Evolutionary conservation across 2,329 filamentous ascomycete species (phyloP).

Genomic region (Teratosphaeriaceae sp.): DNA sequence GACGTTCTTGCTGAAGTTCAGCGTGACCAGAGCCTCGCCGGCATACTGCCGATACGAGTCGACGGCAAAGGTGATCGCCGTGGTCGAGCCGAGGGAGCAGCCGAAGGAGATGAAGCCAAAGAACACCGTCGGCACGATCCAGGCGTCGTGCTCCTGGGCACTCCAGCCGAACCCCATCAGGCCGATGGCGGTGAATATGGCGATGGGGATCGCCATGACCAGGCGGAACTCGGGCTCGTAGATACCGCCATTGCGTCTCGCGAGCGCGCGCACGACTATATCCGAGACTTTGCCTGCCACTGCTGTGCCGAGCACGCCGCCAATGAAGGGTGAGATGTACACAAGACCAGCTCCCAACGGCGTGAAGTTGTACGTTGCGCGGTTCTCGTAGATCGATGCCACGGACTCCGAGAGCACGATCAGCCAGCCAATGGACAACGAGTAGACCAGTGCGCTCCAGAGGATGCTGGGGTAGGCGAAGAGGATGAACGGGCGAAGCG

Average conservation of each 20-base stretch:
- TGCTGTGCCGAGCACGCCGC: slow-evolving; percentile 81
- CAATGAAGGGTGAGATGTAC: slow-evolving; percentile 85
- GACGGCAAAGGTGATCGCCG: slow-evolving; percentile 87
- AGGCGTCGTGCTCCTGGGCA: slow-evolving; percentile 63
- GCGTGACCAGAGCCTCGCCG: slow-evolving; percentile 84
- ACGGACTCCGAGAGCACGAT: slow-evolving; percentile 91
- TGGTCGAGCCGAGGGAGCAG: slow-evolving; percentile 83
- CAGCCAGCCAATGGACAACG: slow-evolving; percentile 87
- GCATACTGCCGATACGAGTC: slow-evolving; percentile 92
- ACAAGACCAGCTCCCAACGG: slow-evolving; percentile 76
- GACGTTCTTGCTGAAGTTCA: slow-evolving; percentile 93
- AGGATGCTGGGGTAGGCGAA: slow-evolving; percentile 83
- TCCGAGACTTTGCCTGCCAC: slow-evolving; percentile 87
- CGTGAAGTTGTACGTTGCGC: slow-evolving; percentile 69
- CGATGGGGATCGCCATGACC: slow-evolving; percentile 77
- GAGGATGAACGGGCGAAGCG: slow-evolving; percentile 73
- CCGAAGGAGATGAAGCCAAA: slow-evolving; percentile 91
- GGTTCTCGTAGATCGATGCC: slow-evolving; percentile 67
- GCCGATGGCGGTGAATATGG: slow-evolving; percentile 71
- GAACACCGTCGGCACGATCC: slow-evolving; percentile 90
- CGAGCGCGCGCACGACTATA: slow-evolving; percentile 73
- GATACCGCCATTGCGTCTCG: slow-evolving; percentile 78
- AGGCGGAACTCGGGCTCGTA: slow-evolving; percentile 94
- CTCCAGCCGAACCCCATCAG: slow-evolving; percentile 98
- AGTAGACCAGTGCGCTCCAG: slow-evolving; percentile 80